These are phyloP conservation scores for Pseudogymnoascus sp. DNA, from an alignment of 2,329 filamentous ascomycete genomes.

Conservation along the genomic window DNA sequence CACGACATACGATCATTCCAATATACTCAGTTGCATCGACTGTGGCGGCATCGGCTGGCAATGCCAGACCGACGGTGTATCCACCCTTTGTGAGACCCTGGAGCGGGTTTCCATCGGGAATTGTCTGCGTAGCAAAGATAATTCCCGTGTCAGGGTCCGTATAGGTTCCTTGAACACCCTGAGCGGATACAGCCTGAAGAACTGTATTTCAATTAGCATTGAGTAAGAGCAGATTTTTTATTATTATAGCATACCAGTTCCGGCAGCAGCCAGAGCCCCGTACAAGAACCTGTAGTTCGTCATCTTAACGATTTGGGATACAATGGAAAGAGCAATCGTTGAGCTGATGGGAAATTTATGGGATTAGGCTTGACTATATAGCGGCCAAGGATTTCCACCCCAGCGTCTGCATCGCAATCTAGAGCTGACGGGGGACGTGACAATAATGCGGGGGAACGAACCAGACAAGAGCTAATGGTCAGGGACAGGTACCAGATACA, in stretches of 20 bases:
- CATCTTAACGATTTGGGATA: conserved; percentile 1
- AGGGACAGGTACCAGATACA: neutral
- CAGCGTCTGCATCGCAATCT: conserved; percentile 3
- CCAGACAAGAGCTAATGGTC: neutral
- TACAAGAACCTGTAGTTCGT: neutral
- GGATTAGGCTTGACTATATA: neutral
- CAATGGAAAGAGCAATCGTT: neutral
- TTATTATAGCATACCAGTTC: neutral
- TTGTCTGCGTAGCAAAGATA: conserved; percentile 44
- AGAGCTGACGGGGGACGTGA: neutral
- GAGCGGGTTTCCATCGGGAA: conserved; percentile 24
- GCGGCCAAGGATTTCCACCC: neutral
- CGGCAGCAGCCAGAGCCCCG: neutral
- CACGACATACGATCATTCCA: conserved; percentile 44
- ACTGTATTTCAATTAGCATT: neutral
- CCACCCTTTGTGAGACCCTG: conserved; percentile 35
- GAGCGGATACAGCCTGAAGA: neutral
- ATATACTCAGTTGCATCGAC: conserved; percentile 50
- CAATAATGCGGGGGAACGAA: conserved; percentile 2
- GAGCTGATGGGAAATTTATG: conserved; percentile 1
- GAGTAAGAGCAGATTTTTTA: neutral
- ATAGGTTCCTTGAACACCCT: conserved; percentile 25
- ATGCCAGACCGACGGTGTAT: conserved; percentile 47
- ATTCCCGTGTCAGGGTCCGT: conserved; percentile 45
- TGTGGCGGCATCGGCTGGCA: conserved; percentile 42